Evolutionary conservation across 805 yeast genomes (phyloP).

Genomic region (Candida takata): DNA sequence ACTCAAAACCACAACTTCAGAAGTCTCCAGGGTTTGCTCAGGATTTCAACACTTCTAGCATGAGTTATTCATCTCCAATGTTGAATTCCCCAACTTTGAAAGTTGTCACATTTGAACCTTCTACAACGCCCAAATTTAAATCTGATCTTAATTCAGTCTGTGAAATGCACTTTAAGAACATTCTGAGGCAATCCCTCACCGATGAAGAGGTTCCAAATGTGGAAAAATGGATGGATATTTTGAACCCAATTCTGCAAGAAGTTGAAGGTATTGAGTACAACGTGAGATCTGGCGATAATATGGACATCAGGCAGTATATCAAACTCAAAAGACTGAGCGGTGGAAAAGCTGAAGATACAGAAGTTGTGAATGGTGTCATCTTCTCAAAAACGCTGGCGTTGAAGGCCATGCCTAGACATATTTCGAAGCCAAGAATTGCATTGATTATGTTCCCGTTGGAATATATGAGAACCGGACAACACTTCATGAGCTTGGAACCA

Average conservation of each 20-base stretch:
- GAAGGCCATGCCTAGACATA: constrained; percentile 62
- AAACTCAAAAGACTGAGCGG: constrained; percentile 84
- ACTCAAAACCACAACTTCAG: constrained; percentile 24
- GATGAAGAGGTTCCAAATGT: constrained; percentile 50
- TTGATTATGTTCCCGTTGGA: constrained; percentile 86
- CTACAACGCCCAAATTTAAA: constrained; percentile 5
- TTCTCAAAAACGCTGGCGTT: constrained; percentile 80
- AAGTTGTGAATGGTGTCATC: constrained; percentile 67
- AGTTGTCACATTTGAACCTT: background rate
- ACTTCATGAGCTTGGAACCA: constrained; percentile 74
- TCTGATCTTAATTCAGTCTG: constrained; percentile 31
- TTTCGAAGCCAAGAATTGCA: constrained; percentile 68
- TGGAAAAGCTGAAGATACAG: constrained; percentile 53
- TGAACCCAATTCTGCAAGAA: constrained; percentile 44
- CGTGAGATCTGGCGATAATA: constrained; percentile 56
- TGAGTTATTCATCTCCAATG: constrained; percentile 1
- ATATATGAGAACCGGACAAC: constrained; percentile 69
- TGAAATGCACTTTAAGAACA: constrained; percentile 36
- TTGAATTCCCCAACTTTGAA: constrained; percentile 2
- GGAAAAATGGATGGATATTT: constrained; percentile 51
- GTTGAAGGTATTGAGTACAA: constrained; percentile 56
- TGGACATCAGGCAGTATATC: constrained; percentile 83
- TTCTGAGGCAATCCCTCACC: constrained; percentile 51
- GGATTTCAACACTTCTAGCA: background rate
- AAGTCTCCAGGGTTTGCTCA: background rate